Conservation (phyloP, 108 stramenopile genomes). For the Nannochloropsis oceanica region DNA sequence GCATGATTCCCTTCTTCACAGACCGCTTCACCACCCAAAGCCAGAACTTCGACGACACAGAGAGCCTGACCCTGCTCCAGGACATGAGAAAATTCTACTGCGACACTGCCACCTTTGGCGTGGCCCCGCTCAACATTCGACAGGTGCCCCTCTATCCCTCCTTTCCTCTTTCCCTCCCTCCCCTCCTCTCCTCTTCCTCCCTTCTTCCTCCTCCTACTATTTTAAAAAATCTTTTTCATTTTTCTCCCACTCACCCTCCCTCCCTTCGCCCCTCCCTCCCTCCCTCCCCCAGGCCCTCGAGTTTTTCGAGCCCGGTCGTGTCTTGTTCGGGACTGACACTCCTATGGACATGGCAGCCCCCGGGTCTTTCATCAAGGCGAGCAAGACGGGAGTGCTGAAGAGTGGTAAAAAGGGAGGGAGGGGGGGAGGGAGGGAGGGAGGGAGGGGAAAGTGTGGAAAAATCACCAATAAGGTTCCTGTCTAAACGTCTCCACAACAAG, state of each 20-base stretch:
- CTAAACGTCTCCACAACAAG: background rate
- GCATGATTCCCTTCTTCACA: conserved; percentile 32
- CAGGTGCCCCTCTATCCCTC: background rate
- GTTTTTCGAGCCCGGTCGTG: conserved; percentile 15
- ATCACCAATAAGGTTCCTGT: background rate
- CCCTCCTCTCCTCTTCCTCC: too few species aligned
- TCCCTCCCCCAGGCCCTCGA: conserved; percentile 9
- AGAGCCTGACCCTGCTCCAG: background rate
- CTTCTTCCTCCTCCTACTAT: background rate
- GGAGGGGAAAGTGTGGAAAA: background rate
- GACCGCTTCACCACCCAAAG: conserved; percentile 29
- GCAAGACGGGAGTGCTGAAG: background rate
- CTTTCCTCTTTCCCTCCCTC: background rate
- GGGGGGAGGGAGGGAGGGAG: background rate
- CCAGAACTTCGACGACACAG: conserved; percentile 20
- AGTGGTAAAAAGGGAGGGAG: background rate
- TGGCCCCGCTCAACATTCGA: conserved; percentile 4
- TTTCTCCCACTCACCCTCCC: background rate
- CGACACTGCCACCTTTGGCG: conserved; percentile 32
- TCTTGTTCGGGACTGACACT: conserved; percentile 30
- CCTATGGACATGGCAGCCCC: conserved; percentile 30
- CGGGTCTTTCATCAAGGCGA: conserved; percentile 6
- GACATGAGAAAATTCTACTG: conserved; percentile 31
- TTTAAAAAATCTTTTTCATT: background rate
- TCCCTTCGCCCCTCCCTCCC: background rate